A percentile compares a stretch with the other conserved stretches of the same genome.
phyloP scores from a whole-genome alignment of 768 basidiomycete genomes.

The Tulasnella sp. region DNA sequence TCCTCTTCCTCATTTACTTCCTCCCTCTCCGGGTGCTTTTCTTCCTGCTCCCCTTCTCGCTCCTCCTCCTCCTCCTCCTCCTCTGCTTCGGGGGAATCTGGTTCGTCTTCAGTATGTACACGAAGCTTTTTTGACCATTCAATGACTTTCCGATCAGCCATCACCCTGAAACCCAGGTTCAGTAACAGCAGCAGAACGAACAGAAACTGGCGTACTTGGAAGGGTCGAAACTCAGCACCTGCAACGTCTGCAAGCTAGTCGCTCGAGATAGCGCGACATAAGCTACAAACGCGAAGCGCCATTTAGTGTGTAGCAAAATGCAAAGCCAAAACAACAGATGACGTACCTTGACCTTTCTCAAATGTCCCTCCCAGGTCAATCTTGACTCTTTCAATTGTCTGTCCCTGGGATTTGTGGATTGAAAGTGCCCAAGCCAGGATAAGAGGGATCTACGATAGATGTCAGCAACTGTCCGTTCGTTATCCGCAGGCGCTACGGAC shows the following conservation, averaged over 20 bases:
- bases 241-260: constrained; percentile 20
- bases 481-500: constrained; percentile 25
- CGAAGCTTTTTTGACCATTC: constrained; percentile 6
- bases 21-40: neutral
- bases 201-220: constrained; percentile 10
- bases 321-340: neutral
- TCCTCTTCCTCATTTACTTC: neutral
- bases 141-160: constrained; percentile 1
- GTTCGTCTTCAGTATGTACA: neutral
- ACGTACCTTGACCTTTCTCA: constrained; percentile 38
- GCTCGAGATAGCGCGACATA: constrained; percentile 19
- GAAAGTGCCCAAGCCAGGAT: constrained; percentile 21
- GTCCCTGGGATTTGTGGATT: constrained; percentile 23
- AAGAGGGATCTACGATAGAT: constrained; percentile 18
- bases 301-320: neutral
- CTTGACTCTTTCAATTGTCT: constrained; percentile 20
- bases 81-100: neutral
- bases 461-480: neutral
- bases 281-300: neutral
- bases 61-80: constrained; percentile 2
- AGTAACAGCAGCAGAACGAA: neutral
- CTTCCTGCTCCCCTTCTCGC: neutral
- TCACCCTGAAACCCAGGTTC: neutral
- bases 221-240: constrained; percentile 20
- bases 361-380: constrained; percentile 21